A percentile compares a stretch with the other conserved stretches of the same genome.
phyloP scores from a whole-genome alignment of 139 green algal species.

The Zygnema circumcarinatum region DNA sequence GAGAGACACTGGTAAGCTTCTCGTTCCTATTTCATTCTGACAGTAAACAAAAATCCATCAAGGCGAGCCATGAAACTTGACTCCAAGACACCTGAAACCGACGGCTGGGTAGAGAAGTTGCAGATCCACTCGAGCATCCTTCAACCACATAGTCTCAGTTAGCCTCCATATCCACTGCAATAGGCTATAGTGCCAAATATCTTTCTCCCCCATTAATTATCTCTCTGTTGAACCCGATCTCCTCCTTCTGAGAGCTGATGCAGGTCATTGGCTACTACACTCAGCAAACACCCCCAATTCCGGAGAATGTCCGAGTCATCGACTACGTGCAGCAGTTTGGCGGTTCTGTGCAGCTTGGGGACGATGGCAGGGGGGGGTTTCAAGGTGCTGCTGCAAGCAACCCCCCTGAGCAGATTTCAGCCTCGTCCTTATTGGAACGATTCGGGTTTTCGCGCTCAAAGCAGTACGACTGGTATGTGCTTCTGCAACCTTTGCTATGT shows the following conservation, averaged over 20 bases:
- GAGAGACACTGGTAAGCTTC: slow-evolving; percentile 33
- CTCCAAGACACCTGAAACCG: no score
- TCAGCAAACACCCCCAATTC: slow-evolving; percentile 73
- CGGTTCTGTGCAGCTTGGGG: slow-evolving; percentile 63
- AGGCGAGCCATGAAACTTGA: no score
- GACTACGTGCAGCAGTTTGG: slow-evolving; percentile 64
- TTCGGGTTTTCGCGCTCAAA: slow-evolving; percentile 7
- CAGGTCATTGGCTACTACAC: slow-evolving; percentile 75
- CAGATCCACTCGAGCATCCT: no score
- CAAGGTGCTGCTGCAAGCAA: slow-evolving; percentile 6
- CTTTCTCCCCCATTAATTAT: no score
- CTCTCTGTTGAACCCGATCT: no score
- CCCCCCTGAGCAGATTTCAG: slow-evolving; percentile 12
- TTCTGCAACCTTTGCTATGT: not conserved
- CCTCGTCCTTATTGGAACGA: slow-evolving; percentile 27
- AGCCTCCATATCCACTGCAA: no score
- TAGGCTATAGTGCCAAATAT: no score
- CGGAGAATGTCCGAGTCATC: slow-evolving; percentile 70
- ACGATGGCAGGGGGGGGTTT: slow-evolving; percentile 49
- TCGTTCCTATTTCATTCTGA: no score
- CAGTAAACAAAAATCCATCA: no score
- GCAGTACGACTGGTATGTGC: slow-evolving; percentile 32
- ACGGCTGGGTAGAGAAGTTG: no score
- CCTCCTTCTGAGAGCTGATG: no score
- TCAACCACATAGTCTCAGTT: no score